These are phyloP conservation scores for Achlya hypogyna DNA, from an alignment of 352 stramenopile genomes.

Conservation along the genomic window DNA sequence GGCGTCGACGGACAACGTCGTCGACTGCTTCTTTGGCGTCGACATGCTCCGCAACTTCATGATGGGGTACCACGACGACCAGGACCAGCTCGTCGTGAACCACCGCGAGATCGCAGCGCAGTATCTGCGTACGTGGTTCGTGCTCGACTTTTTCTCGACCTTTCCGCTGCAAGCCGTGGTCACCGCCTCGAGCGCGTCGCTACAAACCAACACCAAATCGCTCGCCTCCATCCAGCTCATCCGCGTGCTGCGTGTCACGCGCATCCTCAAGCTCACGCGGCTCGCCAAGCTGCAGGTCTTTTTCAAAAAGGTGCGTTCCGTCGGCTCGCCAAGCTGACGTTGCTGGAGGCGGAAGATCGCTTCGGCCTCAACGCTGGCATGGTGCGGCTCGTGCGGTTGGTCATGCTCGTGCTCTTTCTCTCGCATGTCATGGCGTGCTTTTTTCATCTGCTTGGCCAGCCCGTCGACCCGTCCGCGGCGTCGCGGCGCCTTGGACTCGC, in stretches of 20 bases:
- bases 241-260: conserved; percentile 49
- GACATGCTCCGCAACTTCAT: conserved; percentile 78
- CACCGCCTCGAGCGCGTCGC: not conserved
- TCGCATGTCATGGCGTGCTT: conserved; percentile 70
- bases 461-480: conserved; percentile 20
- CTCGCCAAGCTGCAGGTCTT: conserved; percentile 66
- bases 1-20: not conserved
- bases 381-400: conserved; percentile 46
- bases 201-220: conserved; percentile 31
- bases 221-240: conserved; percentile 61
- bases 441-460: conserved; percentile 61
- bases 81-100: conserved; percentile 54
- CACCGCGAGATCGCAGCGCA: conserved; percentile 31
- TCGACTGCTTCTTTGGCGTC: conserved; percentile 22
- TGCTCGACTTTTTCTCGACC: conserved; percentile 77
- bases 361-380: conserved; percentile 57
- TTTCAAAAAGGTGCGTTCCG: conserved; percentile 20
- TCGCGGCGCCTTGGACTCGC: not conserved
- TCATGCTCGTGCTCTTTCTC: conserved; percentile 55
- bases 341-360: conserved; percentile 50
- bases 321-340: not conserved
- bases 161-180: conserved; percentile 59
- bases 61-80: conserved; percentile 52
- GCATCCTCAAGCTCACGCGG: conserved; percentile 56
- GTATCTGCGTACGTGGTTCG: conserved; percentile 72